Evolutionary conservation across 139 green algal genomes (phyloP), one percentile per base, ranked within the genome.

Genomic region (Astrephomene gubernaculifera): DNA sequence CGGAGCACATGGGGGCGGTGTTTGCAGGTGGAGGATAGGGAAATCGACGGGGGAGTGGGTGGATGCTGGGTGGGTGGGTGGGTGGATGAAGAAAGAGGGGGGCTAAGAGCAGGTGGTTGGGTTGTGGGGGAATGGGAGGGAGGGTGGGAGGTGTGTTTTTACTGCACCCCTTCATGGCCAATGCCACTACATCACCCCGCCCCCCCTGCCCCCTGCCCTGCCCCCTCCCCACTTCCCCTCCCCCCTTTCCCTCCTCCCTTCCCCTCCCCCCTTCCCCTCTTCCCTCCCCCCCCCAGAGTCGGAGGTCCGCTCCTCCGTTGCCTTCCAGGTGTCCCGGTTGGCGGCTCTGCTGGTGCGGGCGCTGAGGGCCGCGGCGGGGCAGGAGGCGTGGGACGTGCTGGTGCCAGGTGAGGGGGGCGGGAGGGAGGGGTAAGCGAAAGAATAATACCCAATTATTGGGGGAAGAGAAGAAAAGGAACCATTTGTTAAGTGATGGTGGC

Each of bases 241-340:
- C 44, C 71, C 68, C 49, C 49, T 57, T 17, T 45, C 44, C 71
- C 68, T 53, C 22, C 38, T 22, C 3, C 3, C 7, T 35, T 25
- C 21, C 22, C 38, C 68, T 54, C 68, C 5, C 64, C 5, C n/a
- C 44, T 38, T 14, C 41, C 14, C 41, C 21, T 29, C 43, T 14
- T 2, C 70, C 39, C 43, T 3, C 43, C 67, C 33, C 24, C 27
- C 22, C 17, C 7, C 95, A 79, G 97, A 99, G 93, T 91, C 94
- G 10, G 95, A 98, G 88, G 93, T 98, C 65, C 91, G 97, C 14
- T 92, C 91, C 27, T 95, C 89, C 74, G 86, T 99, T 71, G 94
- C 97, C 25, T 99, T 99, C 90, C 97, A 99, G 90, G 88, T 97
- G 44, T 93, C 91, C 49, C 96, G 96, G 90, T 91, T 97, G 64